Percentiles rank a stretch among this genome's conserved stretches.
Evolutionary conservation across 1,139 yeast genomes (phyloP).

Genomic region (Geotrichum australiense): DNA sequence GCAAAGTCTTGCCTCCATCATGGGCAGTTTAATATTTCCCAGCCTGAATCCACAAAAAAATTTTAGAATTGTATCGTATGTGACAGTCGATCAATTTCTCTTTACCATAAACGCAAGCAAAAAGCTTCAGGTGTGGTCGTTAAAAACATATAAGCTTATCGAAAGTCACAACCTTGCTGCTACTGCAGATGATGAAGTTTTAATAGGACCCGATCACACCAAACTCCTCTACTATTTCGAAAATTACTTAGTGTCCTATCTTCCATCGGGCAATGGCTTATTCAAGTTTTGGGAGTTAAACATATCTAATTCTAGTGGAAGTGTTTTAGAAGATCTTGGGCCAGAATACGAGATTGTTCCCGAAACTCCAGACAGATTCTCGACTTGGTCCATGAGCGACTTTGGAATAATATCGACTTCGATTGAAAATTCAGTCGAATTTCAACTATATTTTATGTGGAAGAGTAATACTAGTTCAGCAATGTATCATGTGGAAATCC

Average conservation of each 20-base stretch:
- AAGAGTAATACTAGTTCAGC: constrained; percentile 55
- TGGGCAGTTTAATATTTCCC: constrained; percentile 20
- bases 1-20: constrained; percentile 25
- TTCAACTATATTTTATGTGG: constrained; percentile 45
- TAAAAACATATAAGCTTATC: constrained; percentile 19
- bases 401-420: constrained; percentile 21
- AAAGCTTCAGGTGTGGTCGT: constrained; percentile 29
- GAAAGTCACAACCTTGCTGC: constrained; percentile 16
- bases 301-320: background rate
- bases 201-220: constrained; percentile 16
- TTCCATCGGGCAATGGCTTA: constrained; percentile 42
- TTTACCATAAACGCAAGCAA: constrained; percentile 27
- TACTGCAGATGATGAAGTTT: background rate
- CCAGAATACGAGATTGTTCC: constrained; percentile 26
- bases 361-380: constrained; percentile 32
- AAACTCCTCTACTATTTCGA: constrained; percentile 7
- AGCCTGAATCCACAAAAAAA: constrained; percentile 32
- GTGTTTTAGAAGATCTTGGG: constrained; percentile 30
- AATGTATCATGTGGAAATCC: constrained; percentile 29
- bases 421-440: constrained; percentile 22
- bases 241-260: constrained; percentile 29
- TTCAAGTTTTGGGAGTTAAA: constrained; percentile 38
- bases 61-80: constrained; percentile 27
- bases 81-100: constrained; percentile 22
- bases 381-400: constrained; percentile 46